Conservation (phyloP, 2,329 filamentous ascomycete species). For the Alternaria incomplexa region DNA sequence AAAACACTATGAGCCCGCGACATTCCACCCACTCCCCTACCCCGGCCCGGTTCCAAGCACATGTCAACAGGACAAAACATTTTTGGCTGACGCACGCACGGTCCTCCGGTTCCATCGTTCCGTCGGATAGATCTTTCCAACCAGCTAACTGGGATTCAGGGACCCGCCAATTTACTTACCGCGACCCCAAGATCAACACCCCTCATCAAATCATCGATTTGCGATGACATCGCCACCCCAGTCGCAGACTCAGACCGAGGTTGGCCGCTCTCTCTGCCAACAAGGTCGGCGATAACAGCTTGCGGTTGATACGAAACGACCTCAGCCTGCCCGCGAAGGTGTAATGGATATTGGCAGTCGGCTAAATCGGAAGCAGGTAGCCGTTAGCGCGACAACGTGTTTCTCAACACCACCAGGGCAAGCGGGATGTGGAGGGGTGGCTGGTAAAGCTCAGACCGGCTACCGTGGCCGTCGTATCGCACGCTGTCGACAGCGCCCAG, state of each 20-base stretch:
- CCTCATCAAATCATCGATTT: not conserved
- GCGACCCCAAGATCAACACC: not conserved
- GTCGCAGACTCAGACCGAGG: not conserved
- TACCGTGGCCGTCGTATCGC: not conserved
- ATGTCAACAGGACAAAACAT: not conserved
- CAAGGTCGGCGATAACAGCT: not conserved
- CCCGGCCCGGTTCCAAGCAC: not conserved
- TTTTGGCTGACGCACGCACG: not conserved
- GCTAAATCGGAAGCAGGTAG: not conserved
- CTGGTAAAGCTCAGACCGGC: not conserved
- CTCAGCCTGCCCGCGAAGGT: not conserved
- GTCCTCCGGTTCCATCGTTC: slow-evolving; percentile 5
- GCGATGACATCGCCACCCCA: not conserved
- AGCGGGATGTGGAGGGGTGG: not conserved
- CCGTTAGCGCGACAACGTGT: not conserved
- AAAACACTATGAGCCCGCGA: not conserved
- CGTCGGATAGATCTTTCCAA: slow-evolving; percentile 11
- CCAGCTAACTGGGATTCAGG: not conserved
- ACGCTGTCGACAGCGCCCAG: not conserved
- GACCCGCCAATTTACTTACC: not conserved
- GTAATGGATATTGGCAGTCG: not conserved
- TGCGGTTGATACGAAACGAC: not conserved
- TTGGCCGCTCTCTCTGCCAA: not conserved
- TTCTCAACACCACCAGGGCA: not conserved
- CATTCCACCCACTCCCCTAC: not conserved